phyloP scores from a whole-genome alignment of 805 yeast genomes.

The Peterozyma toletana region DNA sequence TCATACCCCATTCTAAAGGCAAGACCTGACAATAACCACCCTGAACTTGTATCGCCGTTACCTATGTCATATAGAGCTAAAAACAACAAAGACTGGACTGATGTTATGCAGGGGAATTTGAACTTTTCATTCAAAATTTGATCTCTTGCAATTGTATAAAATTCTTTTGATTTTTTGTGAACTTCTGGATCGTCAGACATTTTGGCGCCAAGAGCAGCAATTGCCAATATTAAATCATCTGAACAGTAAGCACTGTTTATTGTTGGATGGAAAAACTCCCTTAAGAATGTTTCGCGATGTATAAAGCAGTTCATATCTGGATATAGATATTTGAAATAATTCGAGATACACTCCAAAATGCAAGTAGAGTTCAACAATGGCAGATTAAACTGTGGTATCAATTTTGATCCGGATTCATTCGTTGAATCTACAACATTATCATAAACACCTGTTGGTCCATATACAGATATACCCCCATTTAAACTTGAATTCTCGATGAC shows the following conservation, averaged over 20 bases:
- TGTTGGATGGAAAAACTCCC: slow-evolving; percentile 53
- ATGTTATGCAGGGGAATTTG: slow-evolving; percentile 41
- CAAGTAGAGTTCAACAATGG: not conserved
- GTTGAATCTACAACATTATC: not conserved
- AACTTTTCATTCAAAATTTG: slow-evolving; percentile 29
- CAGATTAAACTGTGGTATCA: not conserved
- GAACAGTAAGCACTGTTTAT: slow-evolving; percentile 47
- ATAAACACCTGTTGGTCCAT: not conserved
- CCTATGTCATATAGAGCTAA: slow-evolving; percentile 58
- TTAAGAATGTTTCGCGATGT: slow-evolving; percentile 55
- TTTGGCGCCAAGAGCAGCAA: slow-evolving; percentile 53
- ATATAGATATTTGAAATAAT: slow-evolving; percentile 52
- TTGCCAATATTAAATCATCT: slow-evolving; percentile 42
- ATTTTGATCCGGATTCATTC: not conserved
- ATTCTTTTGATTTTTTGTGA: slow-evolving; percentile 31
- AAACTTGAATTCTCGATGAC: not conserved
- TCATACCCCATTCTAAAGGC: slow-evolving; percentile 62
- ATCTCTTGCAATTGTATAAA: slow-evolving; percentile 39
- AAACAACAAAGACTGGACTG: slow-evolving; percentile 51
- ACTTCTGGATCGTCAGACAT: slow-evolving; percentile 36
- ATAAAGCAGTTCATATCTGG: slow-evolving; percentile 58
- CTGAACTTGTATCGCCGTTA: slow-evolving; percentile 48
- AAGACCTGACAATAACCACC: slow-evolving; percentile 58
- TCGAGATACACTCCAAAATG: slow-evolving; percentile 13
- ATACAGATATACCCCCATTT: not conserved